Base-by-base conservation (phyloP, 2,329 filamentous ascomycete genomes). In the Aspergillus pseudotamarii region DNA sequence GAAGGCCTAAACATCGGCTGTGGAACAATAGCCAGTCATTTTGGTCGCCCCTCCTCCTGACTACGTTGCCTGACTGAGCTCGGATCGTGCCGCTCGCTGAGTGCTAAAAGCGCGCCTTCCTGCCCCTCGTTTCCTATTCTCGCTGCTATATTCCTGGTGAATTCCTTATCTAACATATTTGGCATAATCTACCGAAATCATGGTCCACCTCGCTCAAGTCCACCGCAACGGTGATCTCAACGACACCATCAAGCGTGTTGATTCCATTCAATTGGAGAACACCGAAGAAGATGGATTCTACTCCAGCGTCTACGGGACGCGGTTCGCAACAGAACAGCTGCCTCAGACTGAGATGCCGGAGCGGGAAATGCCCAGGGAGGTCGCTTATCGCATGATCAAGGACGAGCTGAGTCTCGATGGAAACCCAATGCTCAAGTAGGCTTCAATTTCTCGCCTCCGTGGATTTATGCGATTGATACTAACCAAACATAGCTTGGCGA, bases 321-420 rank as follows among this genome's bases (percentile, higher is more conserved):
- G 85, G 67, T 97, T 93, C 75, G 94, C 94, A 26, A 86, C 87
- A 36, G 83, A 91, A 74, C 92, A 96, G 72, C 84, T 98, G 48
- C 93, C 94, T 32, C 87, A 86, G 74, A 84, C 91, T 74, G 90
- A 93, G 81, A 97, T 98, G 88, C 93, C 94, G 1, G 93, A 97
- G 72, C 73, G 81, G 23, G 92, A 96, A 80, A 97, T 97, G 94
- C 94, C 94, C 51, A 89, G 87, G 70, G 91, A 96, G 69, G 87
- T 97, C 58, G 94, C 94, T n/a, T 97, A 97, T 79, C 90, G 93
- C 56, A 91, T 97, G 91, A 97, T 97, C 84, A 94, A 93, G 83
- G 94, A 97, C 77, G 92, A 97, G 75, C 84, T 97, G 68, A 95
- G 91, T 67, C 83, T 97, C 58, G 94, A 98, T 76, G 93, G 93